Conservation (phyloP, 257 asterid genomes). For the Solanum pinnatisectum region DNA sequence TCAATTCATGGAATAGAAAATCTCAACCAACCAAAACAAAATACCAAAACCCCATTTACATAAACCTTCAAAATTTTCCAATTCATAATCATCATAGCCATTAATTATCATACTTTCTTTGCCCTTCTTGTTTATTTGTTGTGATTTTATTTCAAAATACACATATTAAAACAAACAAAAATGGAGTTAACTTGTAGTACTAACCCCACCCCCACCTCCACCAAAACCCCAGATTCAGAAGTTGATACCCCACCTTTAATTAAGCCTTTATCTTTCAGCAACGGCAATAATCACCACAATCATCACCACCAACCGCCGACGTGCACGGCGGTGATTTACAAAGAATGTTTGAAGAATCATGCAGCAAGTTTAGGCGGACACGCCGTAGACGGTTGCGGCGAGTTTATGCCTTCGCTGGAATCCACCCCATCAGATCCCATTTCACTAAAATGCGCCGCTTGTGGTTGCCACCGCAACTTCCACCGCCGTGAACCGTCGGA, state of each 20-base stretch:
- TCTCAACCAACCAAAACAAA: not conserved
- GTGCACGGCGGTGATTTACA: not conserved
- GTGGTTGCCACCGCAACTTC: conserved; percentile 26
- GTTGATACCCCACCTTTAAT: conserved; percentile 8
- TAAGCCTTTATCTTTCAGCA: not conserved
- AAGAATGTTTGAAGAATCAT: conserved; percentile 20
- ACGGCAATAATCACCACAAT: not conserved
- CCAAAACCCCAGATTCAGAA: conserved; percentile 6
- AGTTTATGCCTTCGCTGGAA: conserved; percentile 11
- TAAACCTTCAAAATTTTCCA: conserved; percentile 8
- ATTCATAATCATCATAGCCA: conserved; percentile 18
- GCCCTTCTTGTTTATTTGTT: not conserved
- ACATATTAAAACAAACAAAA: not conserved
- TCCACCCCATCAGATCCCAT: conserved; percentile 1
- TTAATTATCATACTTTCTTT: not conserved
- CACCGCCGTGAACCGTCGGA: conserved; percentile 16
- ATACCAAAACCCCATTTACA: conserved; percentile 2
- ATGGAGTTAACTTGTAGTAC: conserved; percentile 9
- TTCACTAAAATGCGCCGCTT: conserved; percentile 15
- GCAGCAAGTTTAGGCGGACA: conserved; percentile 20
- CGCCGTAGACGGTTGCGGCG: conserved; percentile 21
- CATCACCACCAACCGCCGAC: not conserved
- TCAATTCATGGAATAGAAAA: conserved; percentile 4
- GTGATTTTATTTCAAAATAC: not conserved
- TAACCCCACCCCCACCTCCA: not conserved